Evolutionary conservation across 208 protist species (phyloP), one percentile per base, ranked within the genome.

Genomic region (Porcisia hertigi): DNA sequence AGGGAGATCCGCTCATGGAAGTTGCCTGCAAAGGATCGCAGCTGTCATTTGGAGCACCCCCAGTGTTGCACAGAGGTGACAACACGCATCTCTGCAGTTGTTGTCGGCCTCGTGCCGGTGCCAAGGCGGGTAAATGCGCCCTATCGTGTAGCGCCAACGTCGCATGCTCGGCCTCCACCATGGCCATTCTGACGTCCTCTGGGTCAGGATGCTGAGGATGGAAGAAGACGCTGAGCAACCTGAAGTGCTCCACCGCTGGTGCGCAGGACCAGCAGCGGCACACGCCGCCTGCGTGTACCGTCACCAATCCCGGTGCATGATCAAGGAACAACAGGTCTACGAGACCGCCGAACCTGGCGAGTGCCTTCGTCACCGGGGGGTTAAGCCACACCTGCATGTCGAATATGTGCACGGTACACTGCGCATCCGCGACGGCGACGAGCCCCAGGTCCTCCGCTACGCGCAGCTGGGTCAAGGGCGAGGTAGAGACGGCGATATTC

Each of bases 381-480:
- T 82, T 73, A 12, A 67, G 34, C 78, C 78, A 82, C 54, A 73
- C 73, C 71, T 91, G 90, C 67, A 88, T 82, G 55, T 92, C 88
- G 69, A 85, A 87, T 2, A 92, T 34, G 80, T 87, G 81, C 45
- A 90, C 80, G 16, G 75, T 60, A 12, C 49, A 5, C 34, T 83
- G 55, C 1, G 84, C 81, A 73, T 91, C 88, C 65, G 82, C 76
- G 55, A 88, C 89, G 12, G 70, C 83, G n/a, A 85, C 78, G 14
- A 90, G 73, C 12, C 86, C 87, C n/a, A 92, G 71, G 60, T 89
- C 83, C 52, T 92, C 91, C 54, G 83, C 88, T 36, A 93, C 67
- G 12, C 84, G 85, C 25, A 95, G 53, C 12, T 76, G 64, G 5
- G 43, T 64, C 18, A 93, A 80, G 7, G 83, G 69, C 1, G 43